These are phyloP conservation scores for Pachyrhizus erosus DNA, from an alignment of 306 rosid species.

Conservation along the genomic window DNA sequence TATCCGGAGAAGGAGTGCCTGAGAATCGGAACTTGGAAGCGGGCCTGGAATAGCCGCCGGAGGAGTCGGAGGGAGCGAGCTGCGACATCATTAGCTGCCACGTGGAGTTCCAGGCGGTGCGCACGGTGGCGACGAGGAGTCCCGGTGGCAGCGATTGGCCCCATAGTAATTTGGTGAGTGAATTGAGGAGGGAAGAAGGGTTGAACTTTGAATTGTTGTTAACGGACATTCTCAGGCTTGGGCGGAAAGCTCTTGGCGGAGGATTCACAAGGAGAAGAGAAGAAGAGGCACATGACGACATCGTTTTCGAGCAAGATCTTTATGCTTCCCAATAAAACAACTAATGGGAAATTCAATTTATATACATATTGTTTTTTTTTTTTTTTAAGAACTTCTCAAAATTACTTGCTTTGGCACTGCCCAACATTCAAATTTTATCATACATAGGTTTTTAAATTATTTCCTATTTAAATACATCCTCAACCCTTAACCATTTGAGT, in stretches of 20 bases:
- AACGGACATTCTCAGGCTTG: slow-evolving; percentile 51
- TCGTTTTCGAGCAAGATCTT: neutral
- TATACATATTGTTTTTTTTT: neutral
- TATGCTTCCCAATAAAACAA: too few relatives aligned
- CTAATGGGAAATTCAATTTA: too few relatives aligned
- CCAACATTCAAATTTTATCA: too few relatives aligned
- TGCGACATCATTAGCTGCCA: slow-evolving; percentile 94
- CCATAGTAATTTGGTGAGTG: slow-evolving; percentile 83
- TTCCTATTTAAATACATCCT: too few relatives aligned
- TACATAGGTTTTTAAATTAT: too few relatives aligned
- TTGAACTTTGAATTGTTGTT: slow-evolving; percentile 44
- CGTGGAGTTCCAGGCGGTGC: slow-evolving; percentile 79
- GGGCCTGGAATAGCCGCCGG: slow-evolving; percentile 80
- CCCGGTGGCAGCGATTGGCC: slow-evolving; percentile 90
- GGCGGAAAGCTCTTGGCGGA: slow-evolving; percentile 27
- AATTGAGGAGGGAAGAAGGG: slow-evolving; percentile 55
- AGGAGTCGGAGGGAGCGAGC: slow-evolving; percentile 88
- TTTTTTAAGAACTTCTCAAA: too few relatives aligned
- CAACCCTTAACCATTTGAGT: too few relatives aligned
- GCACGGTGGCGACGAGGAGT: slow-evolving; percentile 77
- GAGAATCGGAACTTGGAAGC: slow-evolving; percentile 69
- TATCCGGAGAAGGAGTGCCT: neutral
- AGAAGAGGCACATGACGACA: slow-evolving; percentile 41
- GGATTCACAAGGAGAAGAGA: slow-evolving; percentile 33
- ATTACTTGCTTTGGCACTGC: too few relatives aligned